Conservation (phyloP, 306 rosid genomes). For the Canavalia ensiformis region DNA sequence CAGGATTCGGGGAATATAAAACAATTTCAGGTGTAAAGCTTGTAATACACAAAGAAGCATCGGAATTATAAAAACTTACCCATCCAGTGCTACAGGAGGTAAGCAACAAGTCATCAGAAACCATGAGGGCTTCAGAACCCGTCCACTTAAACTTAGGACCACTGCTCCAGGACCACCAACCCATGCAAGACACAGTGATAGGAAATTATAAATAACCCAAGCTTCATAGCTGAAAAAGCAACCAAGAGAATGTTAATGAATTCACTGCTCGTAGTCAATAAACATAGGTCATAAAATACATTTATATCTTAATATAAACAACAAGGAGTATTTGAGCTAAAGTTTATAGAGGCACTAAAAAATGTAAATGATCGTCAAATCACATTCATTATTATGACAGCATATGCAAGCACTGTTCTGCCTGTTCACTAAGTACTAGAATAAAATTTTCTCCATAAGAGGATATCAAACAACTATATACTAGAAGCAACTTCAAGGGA, state of each 20-base stretch:
- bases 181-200: slow-evolving; percentile 88
- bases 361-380: slow-evolving; percentile 21
- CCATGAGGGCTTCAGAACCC: slow-evolving; percentile 82
- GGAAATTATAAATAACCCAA: slow-evolving; percentile 89
- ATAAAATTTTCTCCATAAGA: neutral
- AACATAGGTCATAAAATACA: slow-evolving; percentile 11
- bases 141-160: slow-evolving; percentile 84
- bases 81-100: slow-evolving; percentile 82
- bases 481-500: slow-evolving; percentile 15
- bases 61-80: slow-evolving; percentile 60
- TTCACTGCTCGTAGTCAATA: neutral
- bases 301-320: slow-evolving; percentile 24
- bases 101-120: slow-evolving; percentile 85
- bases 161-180: slow-evolving; percentile 98
- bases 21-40: slow-evolving; percentile 12
- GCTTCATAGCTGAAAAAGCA: slow-evolving; percentile 84
- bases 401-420: neutral
- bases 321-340: slow-evolving; percentile 13
- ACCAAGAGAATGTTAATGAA: slow-evolving; percentile 25
- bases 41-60: slow-evolving; percentile 1
- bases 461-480: slow-evolving; percentile 12
- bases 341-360: slow-evolving; percentile 15
- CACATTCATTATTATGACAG: neutral
- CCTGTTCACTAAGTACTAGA: neutral
- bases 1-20: slow-evolving; percentile 15